Percentiles rank a stretch among this genome's conserved stretches.
phyloP scores from a whole-genome alignment of 163 green algal species.

The Prototheca wickerhamii region DNA sequence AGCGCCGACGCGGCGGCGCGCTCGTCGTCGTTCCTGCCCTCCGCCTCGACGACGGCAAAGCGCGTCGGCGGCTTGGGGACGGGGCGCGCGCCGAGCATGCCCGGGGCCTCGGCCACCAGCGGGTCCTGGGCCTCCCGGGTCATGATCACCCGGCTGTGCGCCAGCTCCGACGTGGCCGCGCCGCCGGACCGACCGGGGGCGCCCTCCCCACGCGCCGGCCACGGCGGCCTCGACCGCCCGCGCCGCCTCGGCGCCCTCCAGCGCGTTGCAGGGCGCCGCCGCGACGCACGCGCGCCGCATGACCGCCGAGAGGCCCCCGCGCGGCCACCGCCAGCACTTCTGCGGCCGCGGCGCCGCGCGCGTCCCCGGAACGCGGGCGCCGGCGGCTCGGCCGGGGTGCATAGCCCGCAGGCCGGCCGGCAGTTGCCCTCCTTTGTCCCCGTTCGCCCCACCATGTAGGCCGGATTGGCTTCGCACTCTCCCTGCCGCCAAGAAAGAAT shows the following conservation, averaged over 20 bases:
- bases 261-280: not conserved
- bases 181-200: too few relatives aligned
- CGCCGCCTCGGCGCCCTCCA: not conserved
- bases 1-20: too few relatives aligned
- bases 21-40: too few relatives aligned
- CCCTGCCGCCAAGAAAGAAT: conserved; percentile 1
- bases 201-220: too few relatives aligned
- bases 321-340: not conserved
- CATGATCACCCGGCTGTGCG: not conserved
- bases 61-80: not conserved
- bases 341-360: not conserved
- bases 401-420: not conserved
- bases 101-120: not conserved
- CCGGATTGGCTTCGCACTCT: conserved; percentile 39
- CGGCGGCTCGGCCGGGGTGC: not conserved
- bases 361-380: not conserved
- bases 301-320: not conserved
- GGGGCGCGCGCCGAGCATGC: not conserved
- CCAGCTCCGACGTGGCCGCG: not conserved
- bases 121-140: not conserved
- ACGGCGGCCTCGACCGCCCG: not conserved
- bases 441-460: conserved; percentile 37
- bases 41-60: not conserved
- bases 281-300: not conserved
- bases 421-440: not conserved